Percentiles rank a stretch among this genome's conserved stretches.
Evolutionary conservation across 257 asterid species (phyloP).

Genomic region (Anisodus acutangulus): DNA sequence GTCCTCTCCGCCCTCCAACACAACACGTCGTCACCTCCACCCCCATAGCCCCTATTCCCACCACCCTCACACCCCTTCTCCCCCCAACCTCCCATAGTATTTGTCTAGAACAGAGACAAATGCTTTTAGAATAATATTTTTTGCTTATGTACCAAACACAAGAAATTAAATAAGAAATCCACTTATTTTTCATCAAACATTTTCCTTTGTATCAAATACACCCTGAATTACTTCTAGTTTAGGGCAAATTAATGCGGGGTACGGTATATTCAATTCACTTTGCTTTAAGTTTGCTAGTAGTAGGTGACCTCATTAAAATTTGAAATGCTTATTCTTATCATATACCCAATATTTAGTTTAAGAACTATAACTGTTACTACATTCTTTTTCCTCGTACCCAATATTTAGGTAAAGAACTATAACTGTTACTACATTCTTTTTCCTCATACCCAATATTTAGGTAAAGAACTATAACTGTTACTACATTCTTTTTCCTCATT

Average conservation of each 20-base stretch:
- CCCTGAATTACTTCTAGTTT: not conserved
- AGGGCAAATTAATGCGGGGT: not conserved
- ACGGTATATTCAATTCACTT: not conserved
- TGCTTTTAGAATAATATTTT: too few species aligned
- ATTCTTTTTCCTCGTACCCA: not conserved
- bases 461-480: not conserved
- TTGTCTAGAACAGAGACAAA: too few species aligned
- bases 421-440: not conserved
- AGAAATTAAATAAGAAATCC: too few species aligned
- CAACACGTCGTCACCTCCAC: too few species aligned
- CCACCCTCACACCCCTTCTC: too few species aligned
- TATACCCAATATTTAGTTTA: not conserved
- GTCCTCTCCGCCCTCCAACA: too few species aligned
- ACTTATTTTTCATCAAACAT: too few species aligned
- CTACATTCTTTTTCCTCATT: not conserved
- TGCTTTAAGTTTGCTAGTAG: not conserved
- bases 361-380: not conserved
- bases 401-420: not conserved
- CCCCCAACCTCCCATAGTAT: too few species aligned
- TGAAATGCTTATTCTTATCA: not conserved
- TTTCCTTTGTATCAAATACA: too few species aligned
- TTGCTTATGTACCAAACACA: too few species aligned
- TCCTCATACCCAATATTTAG: not conserved
- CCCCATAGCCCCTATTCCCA: too few species aligned
- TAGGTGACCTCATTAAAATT: not conserved